These are phyloP conservation scores for Xerocomellus amylosporus DNA, from an alignment of 768 basidiomycete species.

Conservation along the genomic window DNA sequence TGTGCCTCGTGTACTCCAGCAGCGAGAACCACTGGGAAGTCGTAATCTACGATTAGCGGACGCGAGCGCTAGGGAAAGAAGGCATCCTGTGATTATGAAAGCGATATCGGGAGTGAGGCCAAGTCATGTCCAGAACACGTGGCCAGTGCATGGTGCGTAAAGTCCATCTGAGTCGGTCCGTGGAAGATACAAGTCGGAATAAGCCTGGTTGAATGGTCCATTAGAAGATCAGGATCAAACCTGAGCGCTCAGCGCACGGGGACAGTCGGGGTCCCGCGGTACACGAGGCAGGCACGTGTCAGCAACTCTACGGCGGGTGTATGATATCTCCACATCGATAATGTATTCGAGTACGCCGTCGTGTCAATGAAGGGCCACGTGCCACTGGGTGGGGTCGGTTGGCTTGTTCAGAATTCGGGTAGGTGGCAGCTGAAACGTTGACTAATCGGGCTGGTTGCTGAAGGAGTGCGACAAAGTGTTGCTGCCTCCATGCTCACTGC, in stretches of 20 bases:
- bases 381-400: too few relatives aligned
- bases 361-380: too few relatives aligned
- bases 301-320: background rate
- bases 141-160: slow-evolving; percentile 18
- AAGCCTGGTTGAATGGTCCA: slow-evolving; percentile 7
- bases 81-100: slow-evolving; percentile 11
- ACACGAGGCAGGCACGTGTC: slow-evolving; percentile 20
- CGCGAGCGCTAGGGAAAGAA: slow-evolving; percentile 10
- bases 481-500: background rate
- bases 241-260: background rate
- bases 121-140: slow-evolving; percentile 27
- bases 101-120: slow-evolving; percentile 4
- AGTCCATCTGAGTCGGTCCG: slow-evolving; percentile 10
- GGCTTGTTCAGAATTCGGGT: background rate
- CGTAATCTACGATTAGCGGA: slow-evolving; percentile 20
- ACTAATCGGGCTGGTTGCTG: background rate
- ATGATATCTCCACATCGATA: background rate
- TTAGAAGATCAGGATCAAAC: slow-evolving; percentile 18
- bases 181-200: slow-evolving; percentile 10
- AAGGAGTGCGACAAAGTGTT: background rate
- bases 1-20: slow-evolving; percentile 29
- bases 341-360: background rate
- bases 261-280: slow-evolving; percentile 16
- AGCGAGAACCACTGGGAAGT: slow-evolving; percentile 12
- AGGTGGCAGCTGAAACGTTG: too few relatives aligned